Conservation (phyloP, 2,329 filamentous ascomycete species). For the Hymenoscyphus albidus region DNA sequence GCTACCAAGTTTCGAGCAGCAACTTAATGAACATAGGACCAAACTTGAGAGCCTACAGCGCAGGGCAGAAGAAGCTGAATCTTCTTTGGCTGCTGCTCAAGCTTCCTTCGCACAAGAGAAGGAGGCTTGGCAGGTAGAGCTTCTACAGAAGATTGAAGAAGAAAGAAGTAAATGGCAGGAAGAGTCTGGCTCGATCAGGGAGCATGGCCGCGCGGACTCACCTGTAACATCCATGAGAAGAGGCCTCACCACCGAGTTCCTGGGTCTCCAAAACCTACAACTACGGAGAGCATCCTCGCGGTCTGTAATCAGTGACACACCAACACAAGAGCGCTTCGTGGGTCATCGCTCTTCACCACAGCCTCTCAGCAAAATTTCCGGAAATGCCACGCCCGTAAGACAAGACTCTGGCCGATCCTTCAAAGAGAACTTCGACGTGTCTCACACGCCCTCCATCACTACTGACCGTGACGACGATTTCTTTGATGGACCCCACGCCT, state of each 20-base stretch:
- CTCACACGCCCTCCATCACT: slow-evolving; percentile 27
- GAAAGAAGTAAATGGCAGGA: slow-evolving; percentile 58
- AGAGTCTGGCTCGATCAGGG: slow-evolving; percentile 36
- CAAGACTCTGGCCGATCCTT: slow-evolving; percentile 32
- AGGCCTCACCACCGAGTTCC: slow-evolving; percentile 34
- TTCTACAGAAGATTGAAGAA: slow-evolving; percentile 59
- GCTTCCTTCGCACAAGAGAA: slow-evolving; percentile 56
- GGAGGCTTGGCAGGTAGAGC: slow-evolving; percentile 52
- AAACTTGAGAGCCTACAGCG: slow-evolving; percentile 60
- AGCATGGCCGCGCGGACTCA: slow-evolving; percentile 34
- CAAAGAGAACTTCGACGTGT: slow-evolving; percentile 24
- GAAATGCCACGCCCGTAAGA: slow-evolving; percentile 30
- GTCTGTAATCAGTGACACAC: slow-evolving; percentile 31
- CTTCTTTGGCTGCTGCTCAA: slow-evolving; percentile 56
- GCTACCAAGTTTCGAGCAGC: slow-evolving; percentile 60
- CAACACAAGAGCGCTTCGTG: slow-evolving; percentile 20
- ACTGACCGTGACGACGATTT: slow-evolving; percentile 43
- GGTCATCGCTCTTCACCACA: slow-evolving; percentile 28
- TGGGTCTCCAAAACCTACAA: slow-evolving; percentile 38
- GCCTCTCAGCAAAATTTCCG: slow-evolving; percentile 27
- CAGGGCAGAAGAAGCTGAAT: slow-evolving; percentile 62
- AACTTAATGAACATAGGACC: slow-evolving; percentile 56
- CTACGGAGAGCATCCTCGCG: slow-evolving; percentile 30
- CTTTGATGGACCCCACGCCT: slow-evolving; percentile 47
- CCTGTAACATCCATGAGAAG: slow-evolving; percentile 31